Evolutionary conservation across 2,329 filamentous ascomycete genomes (phyloP), one percentile per base, ranked within the genome.

Genomic region (Diaporthe sp.): DNA sequence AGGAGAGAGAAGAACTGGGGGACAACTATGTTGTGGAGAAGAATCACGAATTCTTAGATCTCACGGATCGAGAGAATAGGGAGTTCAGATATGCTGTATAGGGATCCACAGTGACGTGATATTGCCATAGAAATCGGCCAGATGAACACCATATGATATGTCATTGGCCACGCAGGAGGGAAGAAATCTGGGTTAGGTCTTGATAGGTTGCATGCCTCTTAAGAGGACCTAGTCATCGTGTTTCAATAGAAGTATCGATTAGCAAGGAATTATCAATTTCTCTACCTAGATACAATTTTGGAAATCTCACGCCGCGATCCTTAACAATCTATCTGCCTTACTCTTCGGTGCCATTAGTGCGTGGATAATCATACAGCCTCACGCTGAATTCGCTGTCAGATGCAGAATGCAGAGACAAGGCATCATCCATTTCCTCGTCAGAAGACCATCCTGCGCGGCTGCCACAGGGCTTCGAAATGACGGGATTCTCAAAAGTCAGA

Each of bases 21-120:
- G 42, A 65, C 25, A 65, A 31, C 25, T 46, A 46, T 34, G 61
- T 77, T 5, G 74, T 79, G 10, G 81, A 82, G 57, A 78, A 83
- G 58, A 82, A 83, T 57, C 81, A 82, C 58, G 81, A 83, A 69
- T 83, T 83, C 49, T 74, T 81, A 44, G 69, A 72, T 17, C 42
- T 72, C n/a, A 65, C 61, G 15, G 61, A 65, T 31, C 61, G 61
- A 19, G 61, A 65, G 61, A 65, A 65, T 9, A 65, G 17, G 42
- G 61, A 65, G 19, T 49, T 65, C 25, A 65, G 61, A 34, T 49
- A 65, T 46, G 61, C 37, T 1, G 22, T 61, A 17, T 61, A 61
- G 13, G 15, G 12, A 37, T n/a, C 12, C 22, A 61, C 12, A n/a
- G 28, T 12, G 57, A 15, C 4, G 4, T 25, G 22, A 42, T 25